These are phyloP conservation scores for Cercospora zeina DNA, from an alignment of 2,329 filamentous ascomycete genomes.

Conservation along the genomic window DNA sequence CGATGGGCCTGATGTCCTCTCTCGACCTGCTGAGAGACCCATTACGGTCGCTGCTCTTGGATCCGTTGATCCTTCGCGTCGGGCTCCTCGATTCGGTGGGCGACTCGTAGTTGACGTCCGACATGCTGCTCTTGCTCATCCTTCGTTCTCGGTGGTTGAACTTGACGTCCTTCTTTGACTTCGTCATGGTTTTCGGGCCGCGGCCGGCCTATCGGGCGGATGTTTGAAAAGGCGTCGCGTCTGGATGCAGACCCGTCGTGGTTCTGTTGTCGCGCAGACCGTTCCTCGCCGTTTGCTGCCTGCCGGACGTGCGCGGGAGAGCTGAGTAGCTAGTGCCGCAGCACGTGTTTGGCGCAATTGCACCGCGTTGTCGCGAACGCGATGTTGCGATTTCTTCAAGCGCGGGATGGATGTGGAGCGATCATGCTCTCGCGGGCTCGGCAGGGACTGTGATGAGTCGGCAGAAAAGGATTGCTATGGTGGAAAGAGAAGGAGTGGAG, in stretches of 20 bases:
- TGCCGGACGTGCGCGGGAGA: conserved; percentile 16
- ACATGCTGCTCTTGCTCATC: conserved; percentile 62
- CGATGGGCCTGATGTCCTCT: conserved; percentile 27
- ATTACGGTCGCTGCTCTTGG: conserved; percentile 54
- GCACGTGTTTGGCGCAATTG: conserved; percentile 18
- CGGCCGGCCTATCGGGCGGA: neutral
- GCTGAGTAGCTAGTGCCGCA: conserved; percentile 12
- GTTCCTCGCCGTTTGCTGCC: conserved; percentile 8
- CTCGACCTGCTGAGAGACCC: conserved; percentile 35
- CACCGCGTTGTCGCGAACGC: conserved; percentile 5
- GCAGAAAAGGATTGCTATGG: neutral
- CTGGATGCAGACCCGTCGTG: neutral
- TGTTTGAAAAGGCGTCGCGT: neutral
- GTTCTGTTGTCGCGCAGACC: conserved; percentile 1
- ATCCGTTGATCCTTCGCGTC: conserved; percentile 46
- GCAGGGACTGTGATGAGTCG: neutral
- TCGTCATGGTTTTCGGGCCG: conserved; percentile 47
- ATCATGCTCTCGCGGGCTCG: neutral
- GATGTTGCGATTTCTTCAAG: neutral
- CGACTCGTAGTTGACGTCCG: conserved; percentile 43
- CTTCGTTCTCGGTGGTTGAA: conserved; percentile 60
- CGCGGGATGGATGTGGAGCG: neutral
- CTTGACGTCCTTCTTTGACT: conserved; percentile 60
- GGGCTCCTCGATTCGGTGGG: conserved; percentile 33
- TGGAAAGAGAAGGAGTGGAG: conserved; percentile 6